Evolutionary conservation across 108 stramenopile species (phyloP).

Genomic region (Thalassiosira profunda): DNA sequence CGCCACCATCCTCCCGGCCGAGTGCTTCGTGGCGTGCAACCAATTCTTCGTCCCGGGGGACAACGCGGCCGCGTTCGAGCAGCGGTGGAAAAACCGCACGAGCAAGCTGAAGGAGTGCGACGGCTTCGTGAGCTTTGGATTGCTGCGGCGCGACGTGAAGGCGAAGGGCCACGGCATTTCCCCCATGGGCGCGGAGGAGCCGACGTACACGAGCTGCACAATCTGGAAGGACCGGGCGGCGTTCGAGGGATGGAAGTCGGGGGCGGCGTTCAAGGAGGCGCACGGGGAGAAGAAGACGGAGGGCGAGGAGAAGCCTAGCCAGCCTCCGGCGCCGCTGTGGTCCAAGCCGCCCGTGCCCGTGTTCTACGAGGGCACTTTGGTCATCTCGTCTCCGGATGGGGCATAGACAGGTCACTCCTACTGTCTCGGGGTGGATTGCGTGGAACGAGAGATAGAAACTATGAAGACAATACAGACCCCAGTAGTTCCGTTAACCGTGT

Average conservation of each 20-base stretch:
- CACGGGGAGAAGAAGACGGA: slow-evolving; percentile 53
- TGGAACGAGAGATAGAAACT: no score
- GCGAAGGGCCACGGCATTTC: slow-evolving; percentile 84
- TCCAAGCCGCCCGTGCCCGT: slow-evolving; percentile 75
- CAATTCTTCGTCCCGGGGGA: slow-evolving; percentile 80
- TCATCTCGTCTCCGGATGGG: slow-evolving; percentile 74
- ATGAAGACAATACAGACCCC: no score
- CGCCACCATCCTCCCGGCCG: slow-evolving; percentile 56
- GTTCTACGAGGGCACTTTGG: slow-evolving; percentile 88
- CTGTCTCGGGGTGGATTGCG: no score
- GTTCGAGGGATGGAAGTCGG: slow-evolving; percentile 73
- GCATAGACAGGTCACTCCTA: slow-evolving; percentile 37
- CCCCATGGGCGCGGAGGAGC: slow-evolving; percentile 68
- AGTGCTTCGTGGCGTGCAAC: slow-evolving; percentile 88
- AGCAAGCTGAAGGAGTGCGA: slow-evolving; percentile 70
- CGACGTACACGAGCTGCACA: slow-evolving; percentile 69
- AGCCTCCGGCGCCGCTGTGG: slow-evolving; percentile 66
- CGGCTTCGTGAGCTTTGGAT: slow-evolving; percentile 78
- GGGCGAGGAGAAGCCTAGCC: slow-evolving; percentile 4
- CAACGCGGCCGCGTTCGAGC: slow-evolving; percentile 74
- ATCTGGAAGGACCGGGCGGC: slow-evolving; percentile 79
- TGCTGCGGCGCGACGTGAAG: slow-evolving; percentile 84
- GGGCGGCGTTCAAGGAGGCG: slow-evolving; percentile 63
- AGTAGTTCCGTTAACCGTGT: no score
- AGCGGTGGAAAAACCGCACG: slow-evolving; percentile 75